phyloP scores from a whole-genome alignment of 805 yeast genomes.

The Yamadazyma ubonensis region DNA sequence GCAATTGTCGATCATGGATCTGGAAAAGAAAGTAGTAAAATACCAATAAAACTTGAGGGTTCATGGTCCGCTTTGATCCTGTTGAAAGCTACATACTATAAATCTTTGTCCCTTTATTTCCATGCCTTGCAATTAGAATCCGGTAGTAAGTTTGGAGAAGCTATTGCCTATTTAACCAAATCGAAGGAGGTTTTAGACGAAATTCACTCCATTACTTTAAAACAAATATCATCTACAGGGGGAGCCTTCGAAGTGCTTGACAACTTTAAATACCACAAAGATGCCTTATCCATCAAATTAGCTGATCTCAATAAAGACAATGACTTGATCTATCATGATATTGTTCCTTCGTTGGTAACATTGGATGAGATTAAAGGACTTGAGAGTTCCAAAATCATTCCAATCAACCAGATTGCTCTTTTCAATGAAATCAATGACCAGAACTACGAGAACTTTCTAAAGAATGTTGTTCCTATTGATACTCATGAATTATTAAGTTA shows the following conservation, averaged over 20 bases:
- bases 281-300: slow-evolving; percentile 37
- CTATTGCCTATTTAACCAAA: slow-evolving; percentile 61
- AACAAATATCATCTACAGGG: slow-evolving; percentile 23
- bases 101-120: slow-evolving; percentile 59
- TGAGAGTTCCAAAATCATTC: slow-evolving; percentile 63
- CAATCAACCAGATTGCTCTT: slow-evolving; percentile 47
- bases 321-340: slow-evolving; percentile 83
- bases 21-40: slow-evolving; percentile 21
- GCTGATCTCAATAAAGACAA: slow-evolving; percentile 70
- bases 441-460: slow-evolving; percentile 57
- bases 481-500: slow-evolving; percentile 85
- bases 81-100: slow-evolving; percentile 55
- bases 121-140: slow-evolving; percentile 56
- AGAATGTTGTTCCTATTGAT: slow-evolving; percentile 76
- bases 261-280: slow-evolving; percentile 41
- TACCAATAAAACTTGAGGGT: slow-evolving; percentile 30
- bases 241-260: slow-evolving; percentile 40
- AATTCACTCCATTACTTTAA: slow-evolving; percentile 29
- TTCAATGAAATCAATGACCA: slow-evolving; percentile 41
- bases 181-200: slow-evolving; percentile 46
- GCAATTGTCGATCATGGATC: slow-evolving; percentile 17
- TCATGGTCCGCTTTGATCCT: slow-evolving; percentile 53
- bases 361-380: slow-evolving; percentile 66
- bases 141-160: slow-evolving; percentile 65
- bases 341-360: slow-evolving; percentile 59